These are phyloP conservation scores for Harringtonia aguacate DNA, from an alignment of 2,329 filamentous ascomycete species.

Conservation along the genomic window DNA sequence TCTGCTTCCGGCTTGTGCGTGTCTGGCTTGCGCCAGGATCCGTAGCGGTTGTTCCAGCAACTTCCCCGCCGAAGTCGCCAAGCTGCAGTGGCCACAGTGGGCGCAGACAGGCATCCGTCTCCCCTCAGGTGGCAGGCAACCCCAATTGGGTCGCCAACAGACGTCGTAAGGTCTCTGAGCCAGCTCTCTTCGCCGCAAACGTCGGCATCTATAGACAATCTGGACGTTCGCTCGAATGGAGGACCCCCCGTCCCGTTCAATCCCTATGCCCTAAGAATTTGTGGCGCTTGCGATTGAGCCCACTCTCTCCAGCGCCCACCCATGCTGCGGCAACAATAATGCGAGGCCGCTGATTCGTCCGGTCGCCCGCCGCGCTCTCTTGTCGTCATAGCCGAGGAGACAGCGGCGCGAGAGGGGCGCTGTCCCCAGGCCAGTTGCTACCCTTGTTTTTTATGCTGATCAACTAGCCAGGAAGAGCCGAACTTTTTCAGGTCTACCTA, in stretches of 20 bases:
- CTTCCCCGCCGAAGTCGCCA: too few species aligned
- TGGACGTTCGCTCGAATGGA: neutral
- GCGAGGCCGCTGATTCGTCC: conserved; percentile 16
- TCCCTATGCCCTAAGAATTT: neutral
- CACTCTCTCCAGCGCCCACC: neutral
- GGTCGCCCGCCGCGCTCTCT: conserved; percentile 12
- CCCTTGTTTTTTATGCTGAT: conserved; percentile 9
- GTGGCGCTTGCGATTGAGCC: conserved; percentile 7
- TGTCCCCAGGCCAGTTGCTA: neutral
- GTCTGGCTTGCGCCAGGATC: neutral
- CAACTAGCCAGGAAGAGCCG: conserved; percentile 11
- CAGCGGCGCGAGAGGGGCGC: conserved; percentile 3
- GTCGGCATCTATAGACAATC: too few species aligned
- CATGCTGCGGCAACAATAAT: conserved; percentile 13
- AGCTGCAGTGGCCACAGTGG: too few species aligned
- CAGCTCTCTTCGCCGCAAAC: too few species aligned
- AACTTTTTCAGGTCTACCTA: conserved; percentile 13
- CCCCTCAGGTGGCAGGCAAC: too few species aligned
- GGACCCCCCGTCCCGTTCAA: neutral
- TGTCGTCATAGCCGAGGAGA: conserved; percentile 19
- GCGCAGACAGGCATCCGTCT: too few species aligned
- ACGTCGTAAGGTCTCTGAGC: too few species aligned
- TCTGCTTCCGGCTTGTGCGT: neutral
- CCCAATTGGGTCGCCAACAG: too few species aligned
- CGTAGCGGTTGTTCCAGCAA: too few species aligned